Evolutionary conservation across 2,329 filamentous ascomycete genomes (phyloP).

Genomic region (Amylocarpus encephaloides): DNA sequence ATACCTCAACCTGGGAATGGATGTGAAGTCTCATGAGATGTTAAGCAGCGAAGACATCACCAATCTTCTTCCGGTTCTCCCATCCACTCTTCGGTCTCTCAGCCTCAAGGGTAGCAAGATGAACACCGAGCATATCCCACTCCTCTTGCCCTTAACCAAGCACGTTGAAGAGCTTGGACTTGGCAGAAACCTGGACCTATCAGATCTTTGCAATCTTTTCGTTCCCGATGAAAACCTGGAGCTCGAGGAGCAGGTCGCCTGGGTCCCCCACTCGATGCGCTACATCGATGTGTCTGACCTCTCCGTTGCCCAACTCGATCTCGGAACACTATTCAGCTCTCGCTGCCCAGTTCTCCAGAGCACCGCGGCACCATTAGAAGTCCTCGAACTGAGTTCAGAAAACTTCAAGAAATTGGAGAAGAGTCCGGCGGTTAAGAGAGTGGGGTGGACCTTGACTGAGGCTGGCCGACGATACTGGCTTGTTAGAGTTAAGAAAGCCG

Average conservation of each 20-base stretch:
- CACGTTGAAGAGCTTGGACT: conserved; percentile 72
- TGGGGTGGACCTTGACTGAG: conserved; percentile 9
- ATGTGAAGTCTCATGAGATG: conserved; percentile 65
- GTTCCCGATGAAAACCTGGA: conserved; percentile 23
- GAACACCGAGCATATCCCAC: conserved; percentile 54
- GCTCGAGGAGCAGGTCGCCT: conserved; percentile 35
- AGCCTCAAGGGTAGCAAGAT: conserved; percentile 72
- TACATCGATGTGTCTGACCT: conserved; percentile 76
- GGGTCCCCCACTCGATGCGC: conserved; percentile 55
- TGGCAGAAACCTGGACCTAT: conserved; percentile 58
- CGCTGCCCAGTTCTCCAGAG: conserved; percentile 50
- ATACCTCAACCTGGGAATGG: conserved; percentile 67
- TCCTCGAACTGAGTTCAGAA: conserved; percentile 68
- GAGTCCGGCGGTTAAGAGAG: conserved; percentile 30
- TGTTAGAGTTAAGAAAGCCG: conserved; percentile 29
- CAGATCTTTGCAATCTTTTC: conserved; percentile 44
- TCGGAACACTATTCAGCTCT: conserved; percentile 47
- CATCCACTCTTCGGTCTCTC: conserved; percentile 61
- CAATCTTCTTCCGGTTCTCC: conserved; percentile 58
- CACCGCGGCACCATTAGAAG: conserved; percentile 62
- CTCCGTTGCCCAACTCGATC: conserved; percentile 50
- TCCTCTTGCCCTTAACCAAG: conserved; percentile 60
- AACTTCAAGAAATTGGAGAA: conserved; percentile 58
- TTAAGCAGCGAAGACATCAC: conserved; percentile 60
- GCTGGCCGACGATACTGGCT: conserved; percentile 43